Evolutionary conservation across 192 early-diverging fungal species (phyloP).

Genomic region (Thoreauomyces humboldtii): DNA sequence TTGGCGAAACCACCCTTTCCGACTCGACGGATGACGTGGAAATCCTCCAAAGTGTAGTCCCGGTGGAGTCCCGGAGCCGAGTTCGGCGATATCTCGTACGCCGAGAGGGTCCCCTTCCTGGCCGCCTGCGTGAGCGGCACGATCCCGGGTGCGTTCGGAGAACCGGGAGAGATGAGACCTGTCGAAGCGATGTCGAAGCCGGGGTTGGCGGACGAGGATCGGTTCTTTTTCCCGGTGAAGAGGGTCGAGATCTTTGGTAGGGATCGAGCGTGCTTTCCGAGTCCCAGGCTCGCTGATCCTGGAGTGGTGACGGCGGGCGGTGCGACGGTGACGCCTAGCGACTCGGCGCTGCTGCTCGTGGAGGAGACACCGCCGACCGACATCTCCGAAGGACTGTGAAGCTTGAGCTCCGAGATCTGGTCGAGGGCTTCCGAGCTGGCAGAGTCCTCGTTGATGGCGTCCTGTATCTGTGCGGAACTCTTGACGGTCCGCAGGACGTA

Average conservation of each 20-base stretch:
- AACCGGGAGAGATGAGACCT: slow-evolving; percentile 7
- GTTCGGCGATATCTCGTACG: slow-evolving; percentile 44
- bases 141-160: slow-evolving; percentile 4
- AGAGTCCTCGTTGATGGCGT: slow-evolving; percentile 19
- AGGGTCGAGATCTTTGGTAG: slow-evolving; percentile 33
- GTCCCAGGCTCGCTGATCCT: background rate
- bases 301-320: background rate
- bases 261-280: slow-evolving; percentile 19
- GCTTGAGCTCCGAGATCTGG: slow-evolving; percentile 22
- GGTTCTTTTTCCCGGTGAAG: slow-evolving; percentile 18
- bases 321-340: background rate
- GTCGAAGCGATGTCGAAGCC: slow-evolving; percentile 22
- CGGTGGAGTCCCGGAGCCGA: slow-evolving; percentile 21
- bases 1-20: slow-evolving; percentile 58
- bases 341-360: background rate
- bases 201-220: slow-evolving; percentile 13
- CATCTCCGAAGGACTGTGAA: background rate
- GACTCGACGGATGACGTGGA: slow-evolving; percentile 44
- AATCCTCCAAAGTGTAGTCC: slow-evolving; percentile 47
- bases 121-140: background rate
- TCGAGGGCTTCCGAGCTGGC: slow-evolving; percentile 19
- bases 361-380: background rate
- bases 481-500: slow-evolving; percentile 13
- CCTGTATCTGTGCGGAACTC: slow-evolving; percentile 3
- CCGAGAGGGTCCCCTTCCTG: slow-evolving; percentile 40